These are phyloP conservation scores for Lactarius hengduanensis DNA, from an alignment of 768 basidiomycete species.

Conservation along the genomic window DNA sequence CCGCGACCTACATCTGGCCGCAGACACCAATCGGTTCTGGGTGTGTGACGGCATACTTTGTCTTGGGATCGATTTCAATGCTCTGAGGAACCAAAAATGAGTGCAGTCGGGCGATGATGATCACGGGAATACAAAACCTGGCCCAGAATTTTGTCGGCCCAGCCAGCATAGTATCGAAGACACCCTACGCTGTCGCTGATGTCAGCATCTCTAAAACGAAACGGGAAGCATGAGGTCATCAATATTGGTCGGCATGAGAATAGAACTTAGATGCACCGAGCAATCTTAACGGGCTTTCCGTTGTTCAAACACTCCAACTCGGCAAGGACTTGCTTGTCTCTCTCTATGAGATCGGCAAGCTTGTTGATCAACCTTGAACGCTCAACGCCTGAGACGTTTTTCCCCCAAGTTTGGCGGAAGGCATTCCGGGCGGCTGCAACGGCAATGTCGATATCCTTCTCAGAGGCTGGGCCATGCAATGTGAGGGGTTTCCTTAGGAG, in stretches of 20 bases:
- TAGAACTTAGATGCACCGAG: conserved; percentile 39
- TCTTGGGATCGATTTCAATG: conserved; percentile 76
- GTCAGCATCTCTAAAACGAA: conserved; percentile 66
- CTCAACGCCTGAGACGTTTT: conserved; percentile 81
- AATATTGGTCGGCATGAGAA: conserved; percentile 32
- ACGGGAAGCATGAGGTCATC: neutral
- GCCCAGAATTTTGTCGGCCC: conserved; percentile 92
- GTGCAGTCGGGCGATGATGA: neutral
- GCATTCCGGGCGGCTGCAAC: conserved; percentile 81
- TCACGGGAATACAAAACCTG: conserved; percentile 49
- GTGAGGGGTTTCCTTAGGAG: neutral
- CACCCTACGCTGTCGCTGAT: conserved; percentile 77
- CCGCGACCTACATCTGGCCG: conserved; percentile 71
- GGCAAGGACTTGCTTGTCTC: conserved; percentile 76
- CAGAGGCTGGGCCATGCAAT: conserved; percentile 47
- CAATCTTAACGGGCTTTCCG: conserved; percentile 79
- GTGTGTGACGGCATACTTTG: conserved; percentile 81
- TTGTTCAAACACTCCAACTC: conserved; percentile 87
- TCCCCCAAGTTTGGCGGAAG: conserved; percentile 86
- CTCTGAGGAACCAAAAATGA: conserved; percentile 43
- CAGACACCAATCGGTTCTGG: conserved; percentile 94
- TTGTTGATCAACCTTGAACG: conserved; percentile 79
- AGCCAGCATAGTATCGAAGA: conserved; percentile 90
- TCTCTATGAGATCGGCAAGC: conserved; percentile 87
- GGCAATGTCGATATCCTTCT: conserved; percentile 78